A percentile compares a stretch with the other conserved stretches of the same genome.
Evolutionary conservation across 164 flowering plant genomes (phyloP).

Genomic region (Aristolochia contorta): DNA sequence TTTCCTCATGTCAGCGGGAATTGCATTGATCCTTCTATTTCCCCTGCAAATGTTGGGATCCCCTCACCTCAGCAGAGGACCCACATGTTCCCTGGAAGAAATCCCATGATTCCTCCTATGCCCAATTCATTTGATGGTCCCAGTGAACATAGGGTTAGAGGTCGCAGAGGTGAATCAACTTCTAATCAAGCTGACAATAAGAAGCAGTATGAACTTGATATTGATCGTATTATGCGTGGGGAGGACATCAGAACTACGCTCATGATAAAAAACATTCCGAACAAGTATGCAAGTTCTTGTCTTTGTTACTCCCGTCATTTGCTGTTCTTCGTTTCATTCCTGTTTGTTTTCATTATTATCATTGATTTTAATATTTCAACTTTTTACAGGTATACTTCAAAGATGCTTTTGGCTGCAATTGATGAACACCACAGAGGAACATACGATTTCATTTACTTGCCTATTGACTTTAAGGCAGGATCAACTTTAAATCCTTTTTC

Average conservation of each 20-base stretch:
- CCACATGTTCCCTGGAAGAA: constrained; percentile 63
- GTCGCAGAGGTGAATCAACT: constrained; percentile 41
- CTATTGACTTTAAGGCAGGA: constrained; percentile 81
- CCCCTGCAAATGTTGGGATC: constrained; percentile 40
- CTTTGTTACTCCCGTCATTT: background rate
- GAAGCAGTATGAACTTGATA: constrained; percentile 75
- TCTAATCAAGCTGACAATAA: constrained; percentile 50
- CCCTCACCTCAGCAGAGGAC: constrained; percentile 60
- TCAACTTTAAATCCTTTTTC: background rate
- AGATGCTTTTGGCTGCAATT: constrained; percentile 79
- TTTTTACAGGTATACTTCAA: constrained; percentile 62
- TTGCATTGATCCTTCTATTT: constrained; percentile 42
- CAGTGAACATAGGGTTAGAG: constrained; percentile 42
- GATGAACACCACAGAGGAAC: constrained; percentile 67
- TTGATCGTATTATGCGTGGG: constrained; percentile 60
- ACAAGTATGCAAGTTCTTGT: constrained; percentile 46
- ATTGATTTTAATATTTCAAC: no score
- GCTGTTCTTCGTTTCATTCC: background rate
- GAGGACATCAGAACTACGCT: constrained; percentile 70
- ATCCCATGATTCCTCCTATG: constrained; percentile 44
- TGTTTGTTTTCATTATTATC: background rate
- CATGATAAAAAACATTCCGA: constrained; percentile 88
- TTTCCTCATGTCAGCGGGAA: constrained; percentile 50
- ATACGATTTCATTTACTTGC: constrained; percentile 77
- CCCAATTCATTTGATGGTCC: constrained; percentile 50